Base-by-base conservation (phyloP, 257 asterid species). In the Cruciata laevipes region DNA sequence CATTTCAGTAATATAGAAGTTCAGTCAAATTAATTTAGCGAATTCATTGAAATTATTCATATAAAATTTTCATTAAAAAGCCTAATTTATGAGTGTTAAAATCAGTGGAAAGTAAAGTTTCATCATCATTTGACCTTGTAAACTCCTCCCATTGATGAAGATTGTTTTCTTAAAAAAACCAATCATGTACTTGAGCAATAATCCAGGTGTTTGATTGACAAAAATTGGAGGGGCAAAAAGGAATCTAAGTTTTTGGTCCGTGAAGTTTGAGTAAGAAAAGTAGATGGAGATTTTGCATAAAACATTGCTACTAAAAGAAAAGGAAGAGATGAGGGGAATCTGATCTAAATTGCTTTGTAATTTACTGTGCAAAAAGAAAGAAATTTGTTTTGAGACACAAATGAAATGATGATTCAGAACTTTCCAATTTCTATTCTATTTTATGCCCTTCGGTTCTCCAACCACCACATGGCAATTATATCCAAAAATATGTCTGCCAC, bases 401-500 rank as follows among this genome's bases (percentile, higher is more conserved):
- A 44, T 21, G 58, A 66, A 60, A 42, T 62, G 73, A 58, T 49
- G 66, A 70, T 75, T 58, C 72, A 67, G 27, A 65, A 61, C 68
- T 70, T 73, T 56, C 58, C 70, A 63, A 67, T 74, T 59, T 56
- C 59, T 49, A 57, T 27, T 37, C 61, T 71, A 44, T 61, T 61
- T 74, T 40, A 55, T 68, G 71, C 65, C 63, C 77, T 74, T 56
- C 27, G 63, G 68, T 71, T 70, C 78, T 73, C 61, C 79, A 83
- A 86, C 92, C 70, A 82, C 82, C 89, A 80, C 85, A 75, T 80
- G 86, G 74, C 69, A 80, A 80, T 65, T 37, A 71, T 66, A 66
- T 81, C 81, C 63, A 67, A 76, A 72, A 63, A 62, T 82, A 78
- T 88, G 93, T 88, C 97, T 76, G 93, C 97, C 96, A 86, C 86